Conservation (phyloP, 495 filamentous ascomycete genomes). For the Aspergillus affinis region DNA sequence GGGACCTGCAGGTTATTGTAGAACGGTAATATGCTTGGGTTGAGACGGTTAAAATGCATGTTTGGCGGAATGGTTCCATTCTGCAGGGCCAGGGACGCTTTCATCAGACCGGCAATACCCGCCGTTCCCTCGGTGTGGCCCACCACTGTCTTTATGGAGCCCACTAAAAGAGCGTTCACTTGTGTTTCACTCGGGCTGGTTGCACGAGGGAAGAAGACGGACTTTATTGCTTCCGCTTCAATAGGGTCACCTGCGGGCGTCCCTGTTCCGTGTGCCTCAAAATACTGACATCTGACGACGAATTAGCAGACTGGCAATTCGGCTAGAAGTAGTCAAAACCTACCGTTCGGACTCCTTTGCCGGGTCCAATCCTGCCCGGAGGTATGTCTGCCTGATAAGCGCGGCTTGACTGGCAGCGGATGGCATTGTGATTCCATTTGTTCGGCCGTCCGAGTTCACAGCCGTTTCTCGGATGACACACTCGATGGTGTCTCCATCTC, state of each 20-base stretch:
- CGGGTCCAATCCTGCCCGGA: constrained; percentile 34
- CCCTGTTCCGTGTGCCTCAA: constrained; percentile 45
- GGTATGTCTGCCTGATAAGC: constrained; percentile 48
- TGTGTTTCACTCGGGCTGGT: not conserved
- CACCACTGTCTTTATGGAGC: constrained; percentile 48
- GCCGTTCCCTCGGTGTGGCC: constrained; percentile 53
- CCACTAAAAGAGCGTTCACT: constrained; percentile 30
- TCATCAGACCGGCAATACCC: constrained; percentile 58
- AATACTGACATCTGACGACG: constrained; percentile 8
- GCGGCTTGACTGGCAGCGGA: constrained; percentile 50
- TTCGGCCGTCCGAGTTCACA: constrained; percentile 34
- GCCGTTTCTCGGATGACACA: constrained; percentile 31
- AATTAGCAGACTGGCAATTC: not conserved
- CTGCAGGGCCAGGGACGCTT: constrained; percentile 49
- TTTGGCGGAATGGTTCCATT: constrained; percentile 52
- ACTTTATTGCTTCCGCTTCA: constrained; percentile 38
- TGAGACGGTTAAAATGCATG: constrained; percentile 47
- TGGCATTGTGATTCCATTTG: constrained; percentile 56
- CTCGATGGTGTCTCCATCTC: constrained; percentile 32
- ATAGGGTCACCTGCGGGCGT: constrained; percentile 44
- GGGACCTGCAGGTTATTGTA: constrained; percentile 30
- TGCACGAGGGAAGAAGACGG: constrained; percentile 35
- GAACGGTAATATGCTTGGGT: constrained; percentile 43
- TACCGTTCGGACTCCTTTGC: constrained; percentile 6
- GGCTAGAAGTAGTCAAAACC: not conserved